These are phyloP conservation scores for Cyphellophora europaea DNA, from an alignment of 2,329 filamentous ascomycete species.

Conservation along the genomic window DNA sequence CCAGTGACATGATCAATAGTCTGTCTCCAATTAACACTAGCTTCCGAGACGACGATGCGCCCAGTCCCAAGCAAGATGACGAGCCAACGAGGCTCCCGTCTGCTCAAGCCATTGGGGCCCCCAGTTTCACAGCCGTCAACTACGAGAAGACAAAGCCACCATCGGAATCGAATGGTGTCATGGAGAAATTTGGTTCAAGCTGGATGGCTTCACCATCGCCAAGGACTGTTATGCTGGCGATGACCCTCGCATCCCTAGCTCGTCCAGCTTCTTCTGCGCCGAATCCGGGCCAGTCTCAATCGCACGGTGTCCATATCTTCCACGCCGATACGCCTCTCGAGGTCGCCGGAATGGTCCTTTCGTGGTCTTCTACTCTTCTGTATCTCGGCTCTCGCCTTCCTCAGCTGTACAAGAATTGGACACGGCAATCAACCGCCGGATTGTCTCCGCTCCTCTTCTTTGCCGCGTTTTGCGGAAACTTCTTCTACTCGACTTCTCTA, in stretches of 20 bases:
- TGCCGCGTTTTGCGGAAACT: constrained; percentile 58
- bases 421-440: constrained; percentile 53
- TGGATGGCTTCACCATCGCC: constrained; percentile 26
- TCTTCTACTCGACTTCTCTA: constrained; percentile 56
- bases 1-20: constrained; percentile 26
- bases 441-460: constrained; percentile 55
- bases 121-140: constrained; percentile 13
- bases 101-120: constrained; percentile 4
- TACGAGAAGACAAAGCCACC: constrained; percentile 13
- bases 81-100: constrained; percentile 4
- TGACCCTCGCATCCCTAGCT: constrained; percentile 34
- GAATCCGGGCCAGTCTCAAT: constrained; percentile 9
- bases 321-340: constrained; percentile 25
- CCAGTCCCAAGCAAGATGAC: constrained; percentile 2
- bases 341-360: constrained; percentile 41
- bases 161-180: constrained; percentile 3
- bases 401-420: constrained; percentile 57
- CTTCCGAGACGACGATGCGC: constrained; percentile 12
- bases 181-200: constrained; percentile 10
- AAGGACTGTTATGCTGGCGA: constrained; percentile 34
- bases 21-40: constrained; percentile 26
- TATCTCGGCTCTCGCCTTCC: constrained; percentile 54
- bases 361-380: constrained; percentile 47
- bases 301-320: constrained; percentile 19
- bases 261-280: constrained; percentile 32